Conservation (phyloP, 306 rosid species). For the Heteromeles arbutifolia region DNA sequence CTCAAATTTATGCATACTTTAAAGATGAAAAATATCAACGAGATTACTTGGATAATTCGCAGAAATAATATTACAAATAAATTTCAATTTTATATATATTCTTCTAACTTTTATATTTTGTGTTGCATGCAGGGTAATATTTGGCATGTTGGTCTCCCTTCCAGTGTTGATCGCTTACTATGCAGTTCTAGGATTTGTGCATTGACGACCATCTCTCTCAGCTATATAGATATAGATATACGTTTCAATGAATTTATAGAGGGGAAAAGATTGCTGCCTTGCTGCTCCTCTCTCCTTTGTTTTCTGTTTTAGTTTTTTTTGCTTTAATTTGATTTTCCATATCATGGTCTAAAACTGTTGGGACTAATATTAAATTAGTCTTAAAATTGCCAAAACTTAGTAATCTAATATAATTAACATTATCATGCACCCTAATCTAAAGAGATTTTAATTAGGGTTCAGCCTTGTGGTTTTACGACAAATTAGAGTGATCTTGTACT, state of each 20-base stretch:
- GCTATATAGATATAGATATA: neutral
- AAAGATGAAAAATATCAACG: no score
- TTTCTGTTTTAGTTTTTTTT: neutral
- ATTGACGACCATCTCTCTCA: neutral
- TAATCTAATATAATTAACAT: neutral
- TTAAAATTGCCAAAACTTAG: neutral
- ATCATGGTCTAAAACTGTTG: neutral
- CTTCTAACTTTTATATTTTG: neutral
- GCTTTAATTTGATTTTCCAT: neutral
- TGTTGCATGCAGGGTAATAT: slow-evolving; percentile 76
- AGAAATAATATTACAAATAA: neutral
- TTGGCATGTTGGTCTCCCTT: slow-evolving; percentile 74
- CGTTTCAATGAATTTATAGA: neutral
- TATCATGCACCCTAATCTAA: neutral
- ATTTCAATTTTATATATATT: no score
- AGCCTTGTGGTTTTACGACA: neutral
- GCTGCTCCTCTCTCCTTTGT: neutral
- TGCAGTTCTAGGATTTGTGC: slow-evolving; percentile 53
- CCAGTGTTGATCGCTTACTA: slow-evolving; percentile 65
- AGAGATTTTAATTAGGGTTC: neutral
- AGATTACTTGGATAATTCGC: neutral
- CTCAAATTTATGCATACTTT: neutral
- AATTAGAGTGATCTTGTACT: no score
- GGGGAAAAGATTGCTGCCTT: neutral
- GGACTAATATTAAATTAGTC: neutral